Base-by-base conservation (phyloP, 306 rosid species). In the Trifolium dubium region DNA sequence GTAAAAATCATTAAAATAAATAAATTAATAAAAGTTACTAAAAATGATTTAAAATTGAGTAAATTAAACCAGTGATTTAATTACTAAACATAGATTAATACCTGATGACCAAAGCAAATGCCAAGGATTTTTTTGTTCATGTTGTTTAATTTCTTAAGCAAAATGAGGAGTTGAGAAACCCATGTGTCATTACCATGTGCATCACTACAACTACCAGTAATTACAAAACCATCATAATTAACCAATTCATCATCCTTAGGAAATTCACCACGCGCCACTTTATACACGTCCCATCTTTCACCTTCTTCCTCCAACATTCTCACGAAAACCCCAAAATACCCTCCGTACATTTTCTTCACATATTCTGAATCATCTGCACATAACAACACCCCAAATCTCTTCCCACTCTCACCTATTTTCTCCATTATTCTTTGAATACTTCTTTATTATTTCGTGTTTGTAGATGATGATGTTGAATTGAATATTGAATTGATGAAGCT, bases 61-160 rank as follows among this genome's bases (percentile, higher is more conserved):
- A 44, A 43, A 44, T 44, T 12, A 44, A 44, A 44, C n/a, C 49
- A 11, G 59, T 9, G 60, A 54, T 54, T 54, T 3, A 37, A 19
- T 18, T 54, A 28, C 63, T 62, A 31, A 30, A 60, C 13, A 30
- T n/a, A 40, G 40, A 32, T 23, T 19, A 11, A 13, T 62, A 62
- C 97, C 97, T 91, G 97, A 66, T 91, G 97, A 32, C 97, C 97
- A 39, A 93, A 91, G 86, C 98, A 93, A 86, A 93, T 80, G 43
- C 98, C 98, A 15, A 93, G 89, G 11, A 89, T 77, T 6, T 84
- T 93, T 10, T 88, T 93, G 75, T 86, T 85, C 81, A 88, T 64
- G 8, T 85, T 77, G 40, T 91, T 82, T 47, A 93, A 14, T 64
- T 70, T 91, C 41, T 73, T 77, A 11, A 93, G 69, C 63, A 93